Conservation (phyloP, 306 rosid species). For the Cicer pinnatifidum region DNA sequence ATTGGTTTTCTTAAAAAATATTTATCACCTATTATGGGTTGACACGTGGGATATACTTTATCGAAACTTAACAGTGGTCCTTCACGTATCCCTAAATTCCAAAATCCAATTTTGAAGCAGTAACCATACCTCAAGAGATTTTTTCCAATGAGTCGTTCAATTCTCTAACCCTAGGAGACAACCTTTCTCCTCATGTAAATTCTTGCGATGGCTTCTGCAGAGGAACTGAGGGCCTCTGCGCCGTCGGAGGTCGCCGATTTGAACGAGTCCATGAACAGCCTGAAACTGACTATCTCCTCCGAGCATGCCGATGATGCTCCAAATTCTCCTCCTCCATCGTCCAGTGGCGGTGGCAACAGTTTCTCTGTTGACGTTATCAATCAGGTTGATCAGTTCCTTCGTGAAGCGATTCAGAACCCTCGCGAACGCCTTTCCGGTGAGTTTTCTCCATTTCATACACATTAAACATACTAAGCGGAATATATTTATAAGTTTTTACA, state of each 20-base stretch:
- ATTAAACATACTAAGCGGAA: neutral
- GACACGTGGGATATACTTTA: neutral
- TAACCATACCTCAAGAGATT: neutral
- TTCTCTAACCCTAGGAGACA: slow-evolving; percentile 44
- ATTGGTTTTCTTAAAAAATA: too few relatives aligned
- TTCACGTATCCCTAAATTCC: neutral
- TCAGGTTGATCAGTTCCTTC: slow-evolving; percentile 90
- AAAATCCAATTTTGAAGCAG: neutral
- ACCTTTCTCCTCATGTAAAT: slow-evolving; percentile 11
- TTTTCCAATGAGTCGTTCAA: slow-evolving; percentile 33
- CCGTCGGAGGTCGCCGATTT: slow-evolving; percentile 85
- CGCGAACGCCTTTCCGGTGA: slow-evolving; percentile 91
- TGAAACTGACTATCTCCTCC: slow-evolving; percentile 66
- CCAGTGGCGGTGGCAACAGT: slow-evolving; percentile 44
- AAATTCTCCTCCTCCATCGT: slow-evolving; percentile 30
- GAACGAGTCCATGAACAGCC: slow-evolving; percentile 73
- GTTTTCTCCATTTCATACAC: slow-evolving; percentile 24
- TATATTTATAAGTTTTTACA: neutral
- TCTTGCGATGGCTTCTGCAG: slow-evolving; percentile 70
- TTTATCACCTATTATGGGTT: too few relatives aligned
- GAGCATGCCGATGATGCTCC: slow-evolving; percentile 34
- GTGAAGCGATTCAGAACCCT: slow-evolving; percentile 92
- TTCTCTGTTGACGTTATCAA: slow-evolving; percentile 58
- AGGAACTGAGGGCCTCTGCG: slow-evolving; percentile 80
- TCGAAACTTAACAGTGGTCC: neutral